Percentiles rank a stretch among this genome's conserved stretches.
phyloP scores from a whole-genome alignment of 495 filamentous ascomycete genomes.

The Trichocladium uniseriatum region DNA sequence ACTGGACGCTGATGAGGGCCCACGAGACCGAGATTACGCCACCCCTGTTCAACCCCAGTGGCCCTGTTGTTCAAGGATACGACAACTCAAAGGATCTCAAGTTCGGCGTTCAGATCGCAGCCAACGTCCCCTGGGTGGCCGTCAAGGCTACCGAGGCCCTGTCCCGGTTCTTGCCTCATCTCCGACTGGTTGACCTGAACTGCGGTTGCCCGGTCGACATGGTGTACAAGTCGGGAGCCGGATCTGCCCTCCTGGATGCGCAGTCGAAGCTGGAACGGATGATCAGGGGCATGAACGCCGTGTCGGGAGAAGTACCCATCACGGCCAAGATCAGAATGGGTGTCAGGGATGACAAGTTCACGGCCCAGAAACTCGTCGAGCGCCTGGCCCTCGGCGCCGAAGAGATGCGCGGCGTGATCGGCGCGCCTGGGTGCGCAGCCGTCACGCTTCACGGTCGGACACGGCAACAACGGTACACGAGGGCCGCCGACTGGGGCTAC shows the following conservation, averaged over 20 bases:
- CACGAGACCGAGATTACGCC: conserved; percentile 70
- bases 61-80: conserved; percentile 56
- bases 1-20: conserved; percentile 91
- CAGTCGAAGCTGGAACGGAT: conserved; percentile 82
- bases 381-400: conserved; percentile 69
- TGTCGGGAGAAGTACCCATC: conserved; percentile 79
- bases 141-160: conserved; percentile 79
- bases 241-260: conserved; percentile 86
- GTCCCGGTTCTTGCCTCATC: conserved; percentile 60
- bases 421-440: conserved; percentile 73
- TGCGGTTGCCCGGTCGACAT: conserved; percentile 96
- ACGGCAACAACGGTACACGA: conserved; percentile 88
- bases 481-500: conserved; percentile 81
- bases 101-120: conserved; percentile 87
- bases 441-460: conserved; percentile 91
- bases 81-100: conserved; percentile 72
- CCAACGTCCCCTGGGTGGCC: conserved; percentile 78
- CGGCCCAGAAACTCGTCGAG: conserved; percentile 69
- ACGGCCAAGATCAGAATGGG: conserved; percentile 93
- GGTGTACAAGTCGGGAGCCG: conserved; percentile 75
- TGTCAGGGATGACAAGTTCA: conserved; percentile 68
- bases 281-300: conserved; percentile 85
- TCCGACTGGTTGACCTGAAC: conserved; percentile 88
- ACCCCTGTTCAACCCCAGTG: conserved; percentile 43
- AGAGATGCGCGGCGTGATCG: conserved; percentile 52